Evolutionary conservation across 108 stramenopile species (phyloP).

Genomic region (Nannochloropsis salina): DNA sequence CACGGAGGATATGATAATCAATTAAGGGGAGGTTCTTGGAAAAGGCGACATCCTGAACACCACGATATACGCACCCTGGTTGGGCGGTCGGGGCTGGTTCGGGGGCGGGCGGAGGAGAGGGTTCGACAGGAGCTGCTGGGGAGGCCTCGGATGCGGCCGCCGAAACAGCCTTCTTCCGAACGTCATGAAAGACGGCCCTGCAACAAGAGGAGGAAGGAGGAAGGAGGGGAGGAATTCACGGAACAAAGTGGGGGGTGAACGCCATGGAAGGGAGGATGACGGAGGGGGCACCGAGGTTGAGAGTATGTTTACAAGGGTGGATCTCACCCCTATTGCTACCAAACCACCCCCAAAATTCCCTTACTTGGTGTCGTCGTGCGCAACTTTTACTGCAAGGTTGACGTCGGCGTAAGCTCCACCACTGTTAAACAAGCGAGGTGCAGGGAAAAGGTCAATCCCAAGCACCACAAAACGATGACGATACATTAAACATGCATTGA

Average conservation of each 20-base stretch:
- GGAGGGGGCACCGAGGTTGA: background rate
- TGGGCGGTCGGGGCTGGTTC: background rate
- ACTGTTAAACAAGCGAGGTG: background rate
- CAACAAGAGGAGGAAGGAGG: background rate
- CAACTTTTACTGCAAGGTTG: background rate
- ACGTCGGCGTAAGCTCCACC: background rate
- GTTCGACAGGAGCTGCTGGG: background rate
- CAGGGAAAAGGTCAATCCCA: background rate
- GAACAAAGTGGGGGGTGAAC: background rate
- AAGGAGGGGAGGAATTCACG: background rate
- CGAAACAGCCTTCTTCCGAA: background rate
- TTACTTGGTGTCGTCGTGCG: conserved; percentile 15
- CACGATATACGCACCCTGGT: background rate
- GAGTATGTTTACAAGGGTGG: too few relatives aligned
- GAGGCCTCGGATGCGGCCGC: background rate
- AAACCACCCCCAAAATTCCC: background rate
- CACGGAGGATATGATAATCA: background rate
- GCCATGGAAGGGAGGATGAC: background rate
- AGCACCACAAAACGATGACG: too few relatives aligned
- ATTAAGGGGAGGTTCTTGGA: background rate
- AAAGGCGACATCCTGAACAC: background rate
- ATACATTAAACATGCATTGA: too few relatives aligned
- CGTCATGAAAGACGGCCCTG: background rate
- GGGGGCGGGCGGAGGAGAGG: background rate
- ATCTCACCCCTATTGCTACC: background rate